Percentiles rank a stretch among this genome's conserved stretches.
Evolutionary conservation across 139 green algal genomes (phyloP).

Genomic region (Mesotaenium endlicherianum): DNA sequence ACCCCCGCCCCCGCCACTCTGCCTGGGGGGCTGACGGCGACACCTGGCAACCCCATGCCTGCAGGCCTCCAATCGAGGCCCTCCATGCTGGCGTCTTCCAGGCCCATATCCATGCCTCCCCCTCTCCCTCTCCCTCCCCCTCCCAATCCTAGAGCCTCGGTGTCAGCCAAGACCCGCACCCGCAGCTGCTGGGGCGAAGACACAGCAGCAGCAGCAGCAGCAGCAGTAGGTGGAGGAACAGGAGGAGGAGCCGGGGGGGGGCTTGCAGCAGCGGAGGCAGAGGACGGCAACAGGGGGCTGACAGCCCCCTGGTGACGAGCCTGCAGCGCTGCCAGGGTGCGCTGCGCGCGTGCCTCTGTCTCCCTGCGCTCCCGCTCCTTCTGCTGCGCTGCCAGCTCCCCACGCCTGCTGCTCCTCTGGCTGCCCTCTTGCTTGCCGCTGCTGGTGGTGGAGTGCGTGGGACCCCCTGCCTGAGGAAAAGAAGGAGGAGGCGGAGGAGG

Average conservation of each 20-base stretch:
- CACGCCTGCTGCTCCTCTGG: not conserved
- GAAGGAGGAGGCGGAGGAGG: too few species aligned
- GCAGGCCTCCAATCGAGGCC: too few species aligned
- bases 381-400: not conserved
- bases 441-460: not conserved
- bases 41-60: too few species aligned
- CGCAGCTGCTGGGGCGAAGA: not conserved
- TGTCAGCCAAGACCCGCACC: too few species aligned
- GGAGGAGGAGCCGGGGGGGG: too few species aligned
- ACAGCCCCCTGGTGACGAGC: not conserved
- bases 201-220: not conserved
- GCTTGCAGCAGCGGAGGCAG: not conserved
- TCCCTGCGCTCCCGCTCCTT: not conserved
- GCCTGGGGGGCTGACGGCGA: too few species aligned
- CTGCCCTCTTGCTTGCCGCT: not conserved
- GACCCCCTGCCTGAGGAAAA: not conserved
- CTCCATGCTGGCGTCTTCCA: too few species aligned
- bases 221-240: too few species aligned
- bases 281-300: not conserved
- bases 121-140: too few species aligned
- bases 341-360: not conserved
- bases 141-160: too few species aligned
- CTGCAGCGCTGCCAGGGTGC: not conserved
- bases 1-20: too few species aligned
- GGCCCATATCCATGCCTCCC: too few species aligned